These are phyloP conservation scores for Lentinula lateritia DNA, from an alignment of 768 basidiomycete species.

Conservation along the genomic window DNA sequence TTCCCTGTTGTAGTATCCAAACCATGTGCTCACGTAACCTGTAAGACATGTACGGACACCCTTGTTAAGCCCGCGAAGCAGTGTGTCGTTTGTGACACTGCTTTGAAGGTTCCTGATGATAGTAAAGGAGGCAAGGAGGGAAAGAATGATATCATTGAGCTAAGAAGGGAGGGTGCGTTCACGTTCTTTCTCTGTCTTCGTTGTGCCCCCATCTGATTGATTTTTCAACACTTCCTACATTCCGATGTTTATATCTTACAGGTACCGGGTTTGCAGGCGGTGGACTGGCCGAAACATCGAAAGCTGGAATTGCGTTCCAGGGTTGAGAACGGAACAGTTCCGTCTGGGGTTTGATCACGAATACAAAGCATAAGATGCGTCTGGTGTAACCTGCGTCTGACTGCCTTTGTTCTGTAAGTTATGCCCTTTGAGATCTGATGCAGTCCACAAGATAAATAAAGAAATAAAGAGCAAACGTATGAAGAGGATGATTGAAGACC, in stretches of 20 bases:
- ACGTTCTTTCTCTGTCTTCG: background rate
- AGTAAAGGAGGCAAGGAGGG: slow-evolving; percentile 12
- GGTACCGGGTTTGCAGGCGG: slow-evolving; percentile 94
- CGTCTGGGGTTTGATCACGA: no score
- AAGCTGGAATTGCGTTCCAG: slow-evolving; percentile 80
- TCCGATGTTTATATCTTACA: slow-evolving; percentile 17
- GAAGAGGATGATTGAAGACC: no score
- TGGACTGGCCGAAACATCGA: slow-evolving; percentile 86
- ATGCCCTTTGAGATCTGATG: no score
- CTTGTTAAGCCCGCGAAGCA: slow-evolving; percentile 74
- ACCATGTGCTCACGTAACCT: slow-evolving; percentile 87
- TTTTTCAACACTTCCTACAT: no score
- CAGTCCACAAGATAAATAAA: no score
- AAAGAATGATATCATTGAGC: slow-evolving; percentile 72
- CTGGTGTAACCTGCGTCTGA: no score
- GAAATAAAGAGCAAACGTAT: no score
- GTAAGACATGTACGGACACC: slow-evolving; percentile 86
- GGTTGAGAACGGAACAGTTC: slow-evolving; percentile 35
- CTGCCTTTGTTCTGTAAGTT: no score
- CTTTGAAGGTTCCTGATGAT: slow-evolving; percentile 22
- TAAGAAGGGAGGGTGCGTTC: slow-evolving; percentile 77
- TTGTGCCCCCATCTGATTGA: background rate
- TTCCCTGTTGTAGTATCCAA: slow-evolving; percentile 55
- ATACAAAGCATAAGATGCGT: no score
- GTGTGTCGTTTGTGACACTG: slow-evolving; percentile 82